Conservation (phyloP, 495 filamentous ascomycete species). For the Hypoxylon subgilvum region DNA sequence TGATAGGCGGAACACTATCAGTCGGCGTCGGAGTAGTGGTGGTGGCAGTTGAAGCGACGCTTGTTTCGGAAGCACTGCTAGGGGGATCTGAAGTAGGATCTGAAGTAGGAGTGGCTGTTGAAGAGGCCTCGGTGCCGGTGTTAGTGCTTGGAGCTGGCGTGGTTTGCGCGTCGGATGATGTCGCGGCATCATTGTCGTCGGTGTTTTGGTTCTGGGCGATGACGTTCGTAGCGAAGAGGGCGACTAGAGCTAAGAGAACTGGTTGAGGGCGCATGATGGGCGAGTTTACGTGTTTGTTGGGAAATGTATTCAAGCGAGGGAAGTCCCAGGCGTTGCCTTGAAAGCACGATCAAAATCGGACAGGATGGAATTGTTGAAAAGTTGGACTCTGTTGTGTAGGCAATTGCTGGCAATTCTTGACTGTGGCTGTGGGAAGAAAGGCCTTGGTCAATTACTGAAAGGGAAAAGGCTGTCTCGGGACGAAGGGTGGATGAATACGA, state of each 20-base stretch:
- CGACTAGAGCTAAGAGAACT: conserved; percentile 23
- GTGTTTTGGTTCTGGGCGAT: conserved; percentile 31
- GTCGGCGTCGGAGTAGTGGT: conserved; percentile 27
- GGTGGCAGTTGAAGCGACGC: conserved; percentile 2
- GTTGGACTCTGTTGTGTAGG: conserved; percentile 2
- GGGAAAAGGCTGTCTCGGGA: conserved; percentile 9
- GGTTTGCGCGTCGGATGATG: not conserved
- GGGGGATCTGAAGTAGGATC: conserved; percentile 6
- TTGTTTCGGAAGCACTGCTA: conserved; percentile 8
- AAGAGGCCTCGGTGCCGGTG: conserved; percentile 23
- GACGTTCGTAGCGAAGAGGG: conserved; percentile 31
- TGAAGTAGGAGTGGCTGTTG: conserved; percentile 21
- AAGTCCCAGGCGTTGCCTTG: conserved; percentile 2
- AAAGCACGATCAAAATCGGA: conserved; percentile 18
- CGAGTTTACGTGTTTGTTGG: conserved; percentile 4
- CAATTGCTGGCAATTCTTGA: conserved; percentile 3
- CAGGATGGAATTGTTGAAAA: not conserved
- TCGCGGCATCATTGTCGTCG: conserved; percentile 19
- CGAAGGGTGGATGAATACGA: no score
- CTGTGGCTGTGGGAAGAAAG: conserved; percentile 18
- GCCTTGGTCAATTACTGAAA: conserved; percentile 18
- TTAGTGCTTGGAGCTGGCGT: conserved; percentile 14
- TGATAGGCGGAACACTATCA: conserved; percentile 36
- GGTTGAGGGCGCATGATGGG: conserved; percentile 35
- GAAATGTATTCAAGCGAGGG: conserved; percentile 12